These are phyloP conservation scores for Ceratocystis harringtonii DNA, from an alignment of 2,329 filamentous ascomycete species.

Conservation along the genomic window DNA sequence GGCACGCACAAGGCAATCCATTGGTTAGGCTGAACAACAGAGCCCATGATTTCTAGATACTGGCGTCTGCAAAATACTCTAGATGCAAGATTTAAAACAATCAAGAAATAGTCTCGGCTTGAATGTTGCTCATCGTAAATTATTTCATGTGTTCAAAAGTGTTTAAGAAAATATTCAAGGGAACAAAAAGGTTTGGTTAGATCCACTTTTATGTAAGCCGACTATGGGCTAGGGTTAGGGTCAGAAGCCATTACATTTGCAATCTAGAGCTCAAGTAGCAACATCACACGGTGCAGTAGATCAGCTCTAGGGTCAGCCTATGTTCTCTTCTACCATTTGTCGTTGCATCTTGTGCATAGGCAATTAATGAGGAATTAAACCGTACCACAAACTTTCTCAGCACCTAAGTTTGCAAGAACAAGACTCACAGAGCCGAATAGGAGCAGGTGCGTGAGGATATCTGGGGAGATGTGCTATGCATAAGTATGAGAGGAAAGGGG, in stretches of 20 bases:
- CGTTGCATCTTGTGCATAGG: not conserved
- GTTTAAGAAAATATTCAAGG: constrained; percentile 4
- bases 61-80: not conserved
- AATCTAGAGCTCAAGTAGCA: too few species aligned
- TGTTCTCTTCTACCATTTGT: not conserved
- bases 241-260: too few species aligned
- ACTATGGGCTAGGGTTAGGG: not conserved
- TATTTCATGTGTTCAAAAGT: not conserved
- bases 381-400: constrained; percentile 14
- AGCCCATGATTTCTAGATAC: constrained; percentile 25
- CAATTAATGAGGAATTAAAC: not conserved
- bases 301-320: not conserved
- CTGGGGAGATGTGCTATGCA: constrained; percentile 18
- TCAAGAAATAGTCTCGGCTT: not conserved
- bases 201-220: not conserved
- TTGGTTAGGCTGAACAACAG: constrained; percentile 39
- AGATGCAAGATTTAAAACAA: not conserved
- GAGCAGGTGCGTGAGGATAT: constrained; percentile 26
- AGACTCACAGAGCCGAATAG: constrained; percentile 27
- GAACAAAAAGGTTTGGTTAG: not conserved
- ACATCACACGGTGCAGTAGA: too few species aligned
- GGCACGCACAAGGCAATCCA: constrained; percentile 47
- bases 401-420: constrained; percentile 24
- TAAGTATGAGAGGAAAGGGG: not conserved
- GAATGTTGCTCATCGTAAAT: too few species aligned